phyloP scores from a whole-genome alignment of 2,329 filamentous ascomycete species.

The Ophiostoma sp. region DNA sequence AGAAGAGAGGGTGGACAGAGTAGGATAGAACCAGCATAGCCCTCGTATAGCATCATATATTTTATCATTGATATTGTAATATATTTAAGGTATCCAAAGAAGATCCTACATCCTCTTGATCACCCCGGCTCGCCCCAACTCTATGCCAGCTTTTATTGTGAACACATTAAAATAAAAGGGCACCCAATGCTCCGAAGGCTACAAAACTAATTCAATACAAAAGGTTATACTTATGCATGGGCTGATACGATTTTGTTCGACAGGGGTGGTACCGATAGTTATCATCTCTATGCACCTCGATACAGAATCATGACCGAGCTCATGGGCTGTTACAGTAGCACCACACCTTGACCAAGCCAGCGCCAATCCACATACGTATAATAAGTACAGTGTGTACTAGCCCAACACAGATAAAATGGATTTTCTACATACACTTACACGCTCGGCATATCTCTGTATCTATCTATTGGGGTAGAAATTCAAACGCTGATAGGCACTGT shows the following conservation, averaged over 20 bases:
- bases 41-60: neutral
- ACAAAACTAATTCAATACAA: too few relatives aligned
- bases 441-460: conserved; percentile 6
- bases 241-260: too few relatives aligned
- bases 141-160: neutral
- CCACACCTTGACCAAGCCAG: neutral
- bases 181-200: neutral
- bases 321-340: too few relatives aligned
- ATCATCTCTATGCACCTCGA: neutral
- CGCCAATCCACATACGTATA: neutral
- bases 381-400: neutral
- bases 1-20: neutral
- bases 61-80: neutral
- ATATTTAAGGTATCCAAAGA: too few relatives aligned
- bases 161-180: neutral
- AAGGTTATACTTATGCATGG: too few relatives aligned
- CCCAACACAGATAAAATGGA: neutral
- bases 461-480: conserved; percentile 7
- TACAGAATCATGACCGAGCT: neutral
- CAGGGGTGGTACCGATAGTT: neutral
- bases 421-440: conserved; percentile 10
- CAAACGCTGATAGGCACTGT: neutral
- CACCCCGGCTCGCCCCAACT: neutral
- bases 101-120: too few relatives aligned
- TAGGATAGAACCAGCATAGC: neutral